Evolutionary conservation across 768 basidiomycete species (phyloP), one percentile per base, ranked within the genome.

Genomic region (Hebeloma cylindrosporum): DNA sequence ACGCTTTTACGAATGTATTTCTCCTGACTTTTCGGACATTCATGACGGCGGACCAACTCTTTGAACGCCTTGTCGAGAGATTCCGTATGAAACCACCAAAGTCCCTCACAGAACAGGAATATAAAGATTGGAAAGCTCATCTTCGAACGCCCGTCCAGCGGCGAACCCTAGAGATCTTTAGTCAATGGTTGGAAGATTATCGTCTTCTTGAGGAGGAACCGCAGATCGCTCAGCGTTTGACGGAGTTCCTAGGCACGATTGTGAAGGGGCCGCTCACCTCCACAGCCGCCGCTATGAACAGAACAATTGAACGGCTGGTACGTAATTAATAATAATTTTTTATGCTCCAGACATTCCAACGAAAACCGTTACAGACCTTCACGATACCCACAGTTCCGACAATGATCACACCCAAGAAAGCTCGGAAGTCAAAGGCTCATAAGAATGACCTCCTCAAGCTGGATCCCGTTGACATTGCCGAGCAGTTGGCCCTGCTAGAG

Each of bases 21-120:
- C 72, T 94, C 33, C 82, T 80, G 64, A 93, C 91, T 11, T 91
- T 88, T 67, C 75, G 82, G 41, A 86, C 88, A 0, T 92, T 94
- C 60, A 83, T 80, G 18, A 79, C 79, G 5, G 77, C 88, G 2
- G 75, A 81, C 30, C 68, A 74, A 30, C 64, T 94, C 2, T 82
- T 92, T 52, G 82, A 87, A 22, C 66, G 80, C 38, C 77, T 94
- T 22, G 66, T 82, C 13, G 74, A 79, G 28, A 74, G 79, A 11
- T 93, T 83, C 65, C 65, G 75, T 43, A 74, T 80, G 59, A 68
- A 73, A 28, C 66, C 62, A 28, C 76, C 79, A 7, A 75, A 78
- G 26, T 67, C 66, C 7, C 57, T 88, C 16, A 70, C 64, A 3
- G 70, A 69, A 5, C 63, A 66, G 1, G 79, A 91, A 55, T 65